Conservation (phyloP, 192 early-diverging fungal genomes). For the Mortierella antarctica region DNA sequence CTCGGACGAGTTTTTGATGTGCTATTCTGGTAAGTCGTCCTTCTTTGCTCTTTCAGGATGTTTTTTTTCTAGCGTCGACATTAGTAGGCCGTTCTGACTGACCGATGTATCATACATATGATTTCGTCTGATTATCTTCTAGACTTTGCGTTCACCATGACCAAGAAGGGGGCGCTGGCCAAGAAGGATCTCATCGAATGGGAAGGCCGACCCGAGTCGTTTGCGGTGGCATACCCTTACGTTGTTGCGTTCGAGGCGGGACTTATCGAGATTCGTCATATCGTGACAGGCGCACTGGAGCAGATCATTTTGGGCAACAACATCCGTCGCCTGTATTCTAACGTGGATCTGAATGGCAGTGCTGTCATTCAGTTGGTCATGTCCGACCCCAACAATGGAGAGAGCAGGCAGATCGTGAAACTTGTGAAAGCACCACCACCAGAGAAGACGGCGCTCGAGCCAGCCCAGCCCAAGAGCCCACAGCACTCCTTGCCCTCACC, state of each 20-base stretch:
- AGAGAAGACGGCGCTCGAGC: slow-evolving; percentile 16
- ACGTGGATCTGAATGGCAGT: slow-evolving; percentile 25
- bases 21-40: slow-evolving; percentile 81
- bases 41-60: neutral
- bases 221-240: slow-evolving; percentile 84
- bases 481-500: slow-evolving; percentile 4
- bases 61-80: neutral
- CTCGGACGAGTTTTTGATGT: slow-evolving; percentile 80
- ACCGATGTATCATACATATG: too few species aligned
- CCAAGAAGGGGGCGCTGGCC: slow-evolving; percentile 77
- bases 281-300: slow-evolving; percentile 69
- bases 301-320: slow-evolving; percentile 47
- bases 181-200: slow-evolving; percentile 86
- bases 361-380: slow-evolving; percentile 39
- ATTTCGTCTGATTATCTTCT: slow-evolving; percentile 20
- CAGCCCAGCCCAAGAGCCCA: slow-evolving; percentile 5
- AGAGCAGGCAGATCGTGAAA: slow-evolving; percentile 34
- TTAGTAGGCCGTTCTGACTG: neutral
- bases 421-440: slow-evolving; percentile 15
- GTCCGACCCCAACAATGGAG: slow-evolving; percentile 33
- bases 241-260: slow-evolving; percentile 88
- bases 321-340: slow-evolving; percentile 45
- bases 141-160: slow-evolving; percentile 95
- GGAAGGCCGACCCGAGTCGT: slow-evolving; percentile 87
- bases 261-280: slow-evolving; percentile 90